Conservation (phyloP, 2,329 filamentous ascomycete genomes). For the Beauveria sp. region DNA sequence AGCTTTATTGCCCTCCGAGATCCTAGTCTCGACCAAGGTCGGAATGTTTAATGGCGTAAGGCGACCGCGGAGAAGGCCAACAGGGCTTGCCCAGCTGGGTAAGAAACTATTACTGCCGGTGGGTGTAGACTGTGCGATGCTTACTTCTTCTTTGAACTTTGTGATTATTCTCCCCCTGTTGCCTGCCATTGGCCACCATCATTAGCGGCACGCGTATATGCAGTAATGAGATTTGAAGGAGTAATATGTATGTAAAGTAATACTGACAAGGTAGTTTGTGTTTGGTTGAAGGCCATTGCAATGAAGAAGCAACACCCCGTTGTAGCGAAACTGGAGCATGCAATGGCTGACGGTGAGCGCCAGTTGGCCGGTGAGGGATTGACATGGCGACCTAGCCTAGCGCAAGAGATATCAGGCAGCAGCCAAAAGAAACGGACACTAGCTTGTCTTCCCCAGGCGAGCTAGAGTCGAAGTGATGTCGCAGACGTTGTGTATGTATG, state of each 20-base stretch:
- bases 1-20: not conserved
- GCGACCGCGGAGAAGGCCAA: not conserved
- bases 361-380: not conserved
- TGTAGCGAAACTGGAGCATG: not conserved
- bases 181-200: too few relatives aligned
- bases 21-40: slow-evolving; percentile 2
- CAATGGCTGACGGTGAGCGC: not conserved
- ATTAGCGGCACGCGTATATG: not conserved
- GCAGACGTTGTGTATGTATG: not conserved
- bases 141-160: not conserved
- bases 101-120: not conserved
- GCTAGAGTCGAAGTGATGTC: not conserved
- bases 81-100: not conserved
- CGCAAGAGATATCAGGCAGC: not conserved
- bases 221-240: not conserved
- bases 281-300: too few relatives aligned
- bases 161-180: too few relatives aligned
- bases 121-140: not conserved
- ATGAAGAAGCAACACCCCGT: not conserved
- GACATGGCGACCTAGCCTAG: not conserved
- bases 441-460: not conserved
- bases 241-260: not conserved
- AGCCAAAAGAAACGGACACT: not conserved
- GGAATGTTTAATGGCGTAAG: not conserved
- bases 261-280: not conserved